Evolutionary conservation across 2,329 filamentous ascomycete species (phyloP), one percentile per base, ranked within the genome.

Genomic region (Pseudogymnoascus pannorum): DNA sequence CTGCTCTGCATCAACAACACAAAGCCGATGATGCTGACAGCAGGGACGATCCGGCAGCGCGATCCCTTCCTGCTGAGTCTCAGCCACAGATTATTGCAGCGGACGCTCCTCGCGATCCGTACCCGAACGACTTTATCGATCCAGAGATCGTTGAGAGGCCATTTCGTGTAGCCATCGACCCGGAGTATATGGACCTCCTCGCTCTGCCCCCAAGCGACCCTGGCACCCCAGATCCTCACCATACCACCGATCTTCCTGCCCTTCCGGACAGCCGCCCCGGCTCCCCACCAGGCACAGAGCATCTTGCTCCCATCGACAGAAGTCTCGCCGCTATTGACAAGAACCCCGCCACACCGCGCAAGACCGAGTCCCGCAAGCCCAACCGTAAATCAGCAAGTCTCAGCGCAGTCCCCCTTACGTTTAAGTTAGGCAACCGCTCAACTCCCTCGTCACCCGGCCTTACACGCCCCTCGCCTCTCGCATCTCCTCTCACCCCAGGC

Each of bases 121-220:
- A 58, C 48, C 60, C 48, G 59, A 60, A 59, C 68, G 72, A 63
- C 74, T 80, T 75, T 48, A 72, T 81, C 62, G 83, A 86, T 67
- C 81, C 83, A 16, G 84, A 86, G 67, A 81, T 87, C 67, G 75
- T 78, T 58, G 76, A 79, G 61, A 77, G 84, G 65, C 76, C 77
- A 64, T 81, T 87, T 73, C 85, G 84, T 70, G 83, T 83, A 65
- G 83, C 84, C 65, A 87, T 87, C 68, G 85, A 88, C 70, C 85
- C 85, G 38, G 79, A 83, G 65, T 85, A 85, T 74, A 82, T 84
- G 64, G 85, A 88, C 70, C 74, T 87, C 57, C 78, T 88, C 61
- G 83, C 84, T 36, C 74, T 88, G 38, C 85, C 85, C 60, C 85
- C 85, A 31, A 87, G 83, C 69, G 77, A 78, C 64, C 79, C 83